Evolutionary conservation across 2,329 filamentous ascomycete genomes (phyloP).

Genomic region (Aspergillus proliferans): DNA sequence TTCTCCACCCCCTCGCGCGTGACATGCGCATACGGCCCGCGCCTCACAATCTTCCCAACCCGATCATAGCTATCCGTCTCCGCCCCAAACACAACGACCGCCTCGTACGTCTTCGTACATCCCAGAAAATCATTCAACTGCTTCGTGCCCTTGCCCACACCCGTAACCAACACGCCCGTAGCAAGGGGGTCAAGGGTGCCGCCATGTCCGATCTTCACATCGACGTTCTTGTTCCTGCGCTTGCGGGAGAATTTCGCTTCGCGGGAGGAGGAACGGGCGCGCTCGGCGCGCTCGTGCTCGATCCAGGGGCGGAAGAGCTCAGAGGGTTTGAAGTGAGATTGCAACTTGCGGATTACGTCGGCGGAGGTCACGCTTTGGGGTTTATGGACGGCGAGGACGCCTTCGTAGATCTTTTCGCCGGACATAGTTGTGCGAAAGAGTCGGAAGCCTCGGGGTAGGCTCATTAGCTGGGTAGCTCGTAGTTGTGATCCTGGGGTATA

Average conservation of each 20-base stretch:
- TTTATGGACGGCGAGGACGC: slow-evolving; percentile 80
- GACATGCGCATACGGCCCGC: slow-evolving; percentile 70
- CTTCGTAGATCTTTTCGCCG: slow-evolving; percentile 51
- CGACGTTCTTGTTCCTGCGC: slow-evolving; percentile 54
- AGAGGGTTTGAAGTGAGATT: slow-evolving; percentile 77
- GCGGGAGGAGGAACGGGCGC: slow-evolving; percentile 15
- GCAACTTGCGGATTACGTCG: slow-evolving; percentile 81
- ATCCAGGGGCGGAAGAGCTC: slow-evolving; percentile 72
- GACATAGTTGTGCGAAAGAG: slow-evolving; percentile 34
- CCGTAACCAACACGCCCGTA: slow-evolving; percentile 84
- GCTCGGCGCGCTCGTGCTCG: slow-evolving; percentile 50
- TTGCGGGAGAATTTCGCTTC: slow-evolving; percentile 58
- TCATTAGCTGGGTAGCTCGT: slow-evolving; percentile 19
- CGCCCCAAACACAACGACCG: slow-evolving; percentile 80
- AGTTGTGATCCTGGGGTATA: no score
- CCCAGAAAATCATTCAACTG: slow-evolving; percentile 68
- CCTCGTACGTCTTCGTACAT: slow-evolving; percentile 92
- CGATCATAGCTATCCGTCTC: slow-evolving; percentile 90
- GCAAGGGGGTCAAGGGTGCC: slow-evolving; percentile 92
- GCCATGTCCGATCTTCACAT: slow-evolving; percentile 93
- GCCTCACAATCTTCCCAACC: slow-evolving; percentile 73
- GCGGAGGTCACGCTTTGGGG: slow-evolving; percentile 80
- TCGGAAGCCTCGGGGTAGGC: slow-evolving; percentile 20
- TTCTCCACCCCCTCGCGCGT: slow-evolving; percentile 72
- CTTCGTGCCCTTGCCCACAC: slow-evolving; percentile 84